These are phyloP conservation scores for Salinomyces thailandicus DNA, from an alignment of 2,329 filamentous ascomycete genomes.

Conservation along the genomic window DNA sequence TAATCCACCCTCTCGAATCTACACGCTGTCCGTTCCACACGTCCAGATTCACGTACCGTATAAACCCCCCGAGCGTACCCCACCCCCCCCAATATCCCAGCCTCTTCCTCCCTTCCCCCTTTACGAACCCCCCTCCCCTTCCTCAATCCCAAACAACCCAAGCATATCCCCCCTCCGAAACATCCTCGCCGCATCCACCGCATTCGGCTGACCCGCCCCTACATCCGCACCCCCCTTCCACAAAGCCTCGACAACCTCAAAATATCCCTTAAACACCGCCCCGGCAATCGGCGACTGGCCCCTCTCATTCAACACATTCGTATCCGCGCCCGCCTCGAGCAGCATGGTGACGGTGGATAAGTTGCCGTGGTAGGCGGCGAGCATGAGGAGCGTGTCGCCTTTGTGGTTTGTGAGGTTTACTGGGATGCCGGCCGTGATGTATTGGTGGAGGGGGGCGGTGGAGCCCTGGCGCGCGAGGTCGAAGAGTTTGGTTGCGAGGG, in stretches of 20 bases:
- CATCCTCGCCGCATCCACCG: slow-evolving; percentile 38
- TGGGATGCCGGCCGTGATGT: slow-evolving; percentile 54
- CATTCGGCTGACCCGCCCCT: slow-evolving; percentile 34
- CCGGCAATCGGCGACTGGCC: slow-evolving; percentile 61
- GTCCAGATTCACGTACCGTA: too few relatives aligned
- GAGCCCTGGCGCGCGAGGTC: slow-evolving; percentile 54
- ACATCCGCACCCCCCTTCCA: slow-evolving; percentile 34
- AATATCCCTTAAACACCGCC: slow-evolving; percentile 62
- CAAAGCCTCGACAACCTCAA: slow-evolving; percentile 49
- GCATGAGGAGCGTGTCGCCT: slow-evolving; percentile 65
- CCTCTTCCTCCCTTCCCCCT: too few relatives aligned
- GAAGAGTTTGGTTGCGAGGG: slow-evolving; percentile 56
- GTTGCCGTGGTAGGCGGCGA: slow-evolving; percentile 61
- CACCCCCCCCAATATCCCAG: too few relatives aligned
- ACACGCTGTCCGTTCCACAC: too few relatives aligned
- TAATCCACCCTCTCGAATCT: too few relatives aligned
- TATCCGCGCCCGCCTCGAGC: slow-evolving; percentile 52
- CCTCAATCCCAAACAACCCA: slow-evolving; percentile 25
- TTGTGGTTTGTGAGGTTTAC: slow-evolving; percentile 62
- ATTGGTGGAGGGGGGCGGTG: slow-evolving; percentile 48
- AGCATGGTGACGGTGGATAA: slow-evolving; percentile 50
- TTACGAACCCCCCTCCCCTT: slow-evolving; percentile 5
- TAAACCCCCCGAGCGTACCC: too few relatives aligned
- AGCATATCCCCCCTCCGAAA: slow-evolving; percentile 32
- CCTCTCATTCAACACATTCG: slow-evolving; percentile 57